Percentiles rank a stretch among this genome's conserved stretches.
Evolutionary conservation across 2,329 filamentous ascomycete species (phyloP).

Genomic region (Venturia nashicola): DNA sequence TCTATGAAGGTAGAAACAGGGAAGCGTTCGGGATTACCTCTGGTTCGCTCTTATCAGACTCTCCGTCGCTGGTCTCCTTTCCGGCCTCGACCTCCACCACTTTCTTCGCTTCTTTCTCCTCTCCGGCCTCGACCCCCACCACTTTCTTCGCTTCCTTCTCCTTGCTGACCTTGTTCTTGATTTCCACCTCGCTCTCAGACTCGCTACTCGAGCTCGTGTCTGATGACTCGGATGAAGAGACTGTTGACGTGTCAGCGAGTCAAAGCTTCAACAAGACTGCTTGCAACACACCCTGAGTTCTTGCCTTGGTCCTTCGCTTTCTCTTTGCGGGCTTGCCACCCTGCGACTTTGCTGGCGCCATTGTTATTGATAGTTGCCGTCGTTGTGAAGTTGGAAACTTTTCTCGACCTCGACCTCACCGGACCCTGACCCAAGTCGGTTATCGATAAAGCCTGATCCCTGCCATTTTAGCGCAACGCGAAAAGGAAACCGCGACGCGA

Average conservation of each 20-base stretch:
- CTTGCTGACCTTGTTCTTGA: neutral
- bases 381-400: neutral
- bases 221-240: neutral
- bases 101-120: neutral
- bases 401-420: neutral
- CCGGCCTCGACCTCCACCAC: neutral
- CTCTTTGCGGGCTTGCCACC: neutral
- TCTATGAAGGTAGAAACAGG: neutral
- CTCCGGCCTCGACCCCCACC: neutral
- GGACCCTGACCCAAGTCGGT: too few relatives aligned
- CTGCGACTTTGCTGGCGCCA: neutral
- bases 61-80: neutral
- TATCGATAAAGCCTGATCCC: neutral
- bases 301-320: neutral
- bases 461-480: neutral
- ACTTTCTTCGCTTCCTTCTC: neutral
- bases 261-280: neutral
- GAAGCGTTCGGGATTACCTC: neutral
- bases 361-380: neutral
- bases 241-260: neutral
- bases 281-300: neutral
- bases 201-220: slow-evolving; percentile 3
- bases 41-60: neutral
- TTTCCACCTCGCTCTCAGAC: slow-evolving; percentile 1
- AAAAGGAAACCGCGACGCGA: neutral